Percentiles rank a stretch among this genome's conserved stretches.
phyloP scores from a whole-genome alignment of 2,329 filamentous ascomycete genomes.

The Penicillium sp. region DNA sequence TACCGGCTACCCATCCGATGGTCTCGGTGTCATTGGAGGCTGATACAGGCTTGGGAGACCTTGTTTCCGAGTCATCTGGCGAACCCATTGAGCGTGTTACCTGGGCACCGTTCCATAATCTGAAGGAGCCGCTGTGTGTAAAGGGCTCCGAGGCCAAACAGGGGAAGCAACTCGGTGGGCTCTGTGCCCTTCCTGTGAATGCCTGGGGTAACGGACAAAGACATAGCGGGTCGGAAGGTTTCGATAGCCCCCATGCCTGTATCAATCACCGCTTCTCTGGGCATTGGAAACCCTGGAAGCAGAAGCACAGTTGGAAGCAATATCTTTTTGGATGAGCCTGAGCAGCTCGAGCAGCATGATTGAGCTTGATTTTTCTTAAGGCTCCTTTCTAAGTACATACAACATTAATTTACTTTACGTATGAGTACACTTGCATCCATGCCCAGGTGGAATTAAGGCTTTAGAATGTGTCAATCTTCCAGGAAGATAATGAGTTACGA shows the following conservation, averaged over 20 bases:
- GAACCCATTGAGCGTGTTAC: constrained; percentile 24
- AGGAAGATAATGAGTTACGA: too few species aligned
- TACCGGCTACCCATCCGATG: constrained; percentile 26
- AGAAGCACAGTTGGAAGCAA: constrained; percentile 32
- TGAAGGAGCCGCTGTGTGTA: constrained; percentile 25
- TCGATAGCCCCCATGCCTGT: constrained; percentile 27
- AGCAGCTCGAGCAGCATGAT: not conserved
- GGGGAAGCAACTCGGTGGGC: constrained; percentile 64
- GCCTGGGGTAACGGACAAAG: constrained; percentile 36
- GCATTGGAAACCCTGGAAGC: constrained; percentile 36
- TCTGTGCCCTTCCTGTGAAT: constrained; percentile 87
- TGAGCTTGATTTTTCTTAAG: not conserved
- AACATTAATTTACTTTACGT: not conserved
- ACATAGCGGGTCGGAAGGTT: constrained; percentile 29
- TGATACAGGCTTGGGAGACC: constrained; percentile 23
- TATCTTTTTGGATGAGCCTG: constrained; percentile 23
- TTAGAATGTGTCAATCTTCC: too few species aligned
- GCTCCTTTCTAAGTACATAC: too few species aligned
- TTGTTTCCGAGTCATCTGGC: constrained; percentile 5
- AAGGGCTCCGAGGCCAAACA: constrained; percentile 17
- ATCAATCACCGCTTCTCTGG: constrained; percentile 34
- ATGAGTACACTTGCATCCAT: not conserved
- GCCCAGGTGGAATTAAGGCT: too few species aligned
- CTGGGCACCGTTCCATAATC: constrained; percentile 32
- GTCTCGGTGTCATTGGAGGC: constrained; percentile 21